These are phyloP conservation scores for Blattamonas nauphoetae DNA, from an alignment of 78 protist genomes.

Conservation along the genomic window DNA sequence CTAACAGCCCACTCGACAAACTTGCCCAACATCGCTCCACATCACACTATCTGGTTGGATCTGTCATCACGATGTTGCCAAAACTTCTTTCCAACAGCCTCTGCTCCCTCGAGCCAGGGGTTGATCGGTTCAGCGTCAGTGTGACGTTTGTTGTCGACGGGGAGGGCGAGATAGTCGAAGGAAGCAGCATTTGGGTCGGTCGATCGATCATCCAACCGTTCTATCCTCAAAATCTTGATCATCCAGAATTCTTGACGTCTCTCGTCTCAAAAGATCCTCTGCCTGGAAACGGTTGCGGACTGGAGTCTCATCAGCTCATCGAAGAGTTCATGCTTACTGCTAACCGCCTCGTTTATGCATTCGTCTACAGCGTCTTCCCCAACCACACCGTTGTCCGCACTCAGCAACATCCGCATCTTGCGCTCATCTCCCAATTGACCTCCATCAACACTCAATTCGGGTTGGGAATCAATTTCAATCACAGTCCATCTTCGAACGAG, in stretches of 20 bases:
- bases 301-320: constrained; percentile 11
- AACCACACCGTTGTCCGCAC: neutral
- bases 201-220: constrained; percentile 3
- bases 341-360: neutral
- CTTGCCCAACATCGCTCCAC: constrained; percentile 63
- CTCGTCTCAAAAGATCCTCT: no score
- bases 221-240: no score
- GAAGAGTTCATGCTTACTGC: constrained; percentile 35
- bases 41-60: constrained; percentile 64
- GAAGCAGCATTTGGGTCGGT: neutral
- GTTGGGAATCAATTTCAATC: no score
- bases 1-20: no score
- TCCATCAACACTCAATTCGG: no score
- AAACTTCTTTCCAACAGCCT: constrained; percentile 52
- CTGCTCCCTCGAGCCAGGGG: constrained; percentile 46
- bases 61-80: constrained; percentile 80
- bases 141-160: neutral
- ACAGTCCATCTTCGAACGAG: no score
- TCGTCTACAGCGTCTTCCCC: neutral
- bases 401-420: neutral
- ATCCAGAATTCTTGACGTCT: no score
- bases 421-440: no score
- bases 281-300: no score
- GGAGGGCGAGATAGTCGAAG: neutral
- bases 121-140: neutral